Percentiles rank a stretch among this genome's conserved stretches.
phyloP scores from a whole-genome alignment of 2,329 filamentous ascomycete genomes.

The Nothomitra cinnamomea region DNA sequence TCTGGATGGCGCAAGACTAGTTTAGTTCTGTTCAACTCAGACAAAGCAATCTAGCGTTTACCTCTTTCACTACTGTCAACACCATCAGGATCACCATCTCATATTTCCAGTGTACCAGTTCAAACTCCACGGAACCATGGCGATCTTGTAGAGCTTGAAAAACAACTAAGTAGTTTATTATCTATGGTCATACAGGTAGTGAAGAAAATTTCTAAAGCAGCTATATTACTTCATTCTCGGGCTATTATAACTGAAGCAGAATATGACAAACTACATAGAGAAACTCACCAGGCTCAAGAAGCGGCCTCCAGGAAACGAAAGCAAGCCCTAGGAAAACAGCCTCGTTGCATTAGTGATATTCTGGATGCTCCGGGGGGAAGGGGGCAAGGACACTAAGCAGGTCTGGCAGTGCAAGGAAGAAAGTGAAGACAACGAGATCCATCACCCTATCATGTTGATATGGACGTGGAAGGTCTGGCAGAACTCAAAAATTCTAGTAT shows the following conservation, averaged over 20 bases:
- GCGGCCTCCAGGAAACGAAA: background rate
- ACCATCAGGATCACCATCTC: background rate
- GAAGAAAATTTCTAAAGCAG: background rate
- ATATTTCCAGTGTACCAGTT: background rate
- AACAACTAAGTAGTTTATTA: background rate
- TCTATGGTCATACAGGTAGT: background rate
- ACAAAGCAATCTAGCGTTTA: background rate
- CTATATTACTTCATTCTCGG: background rate
- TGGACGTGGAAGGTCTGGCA: background rate
- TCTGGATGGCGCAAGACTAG: background rate
- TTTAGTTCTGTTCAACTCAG: background rate
- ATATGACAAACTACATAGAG: background rate
- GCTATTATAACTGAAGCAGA: background rate
- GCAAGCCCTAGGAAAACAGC: background rate
- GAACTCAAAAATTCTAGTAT: background rate
- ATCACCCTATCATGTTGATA: background rate
- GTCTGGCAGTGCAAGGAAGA: background rate
- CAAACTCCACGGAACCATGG: background rate
- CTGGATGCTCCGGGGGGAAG: background rate
- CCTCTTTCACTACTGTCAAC: background rate
- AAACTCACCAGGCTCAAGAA: background rate
- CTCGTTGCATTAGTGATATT: background rate
- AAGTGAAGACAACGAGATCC: background rate
- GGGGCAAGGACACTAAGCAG: background rate
- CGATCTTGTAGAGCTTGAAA: background rate